Evolutionary conservation across 352 stramenopile species (phyloP).

Genomic region (Sclerospora graminicola): DNA sequence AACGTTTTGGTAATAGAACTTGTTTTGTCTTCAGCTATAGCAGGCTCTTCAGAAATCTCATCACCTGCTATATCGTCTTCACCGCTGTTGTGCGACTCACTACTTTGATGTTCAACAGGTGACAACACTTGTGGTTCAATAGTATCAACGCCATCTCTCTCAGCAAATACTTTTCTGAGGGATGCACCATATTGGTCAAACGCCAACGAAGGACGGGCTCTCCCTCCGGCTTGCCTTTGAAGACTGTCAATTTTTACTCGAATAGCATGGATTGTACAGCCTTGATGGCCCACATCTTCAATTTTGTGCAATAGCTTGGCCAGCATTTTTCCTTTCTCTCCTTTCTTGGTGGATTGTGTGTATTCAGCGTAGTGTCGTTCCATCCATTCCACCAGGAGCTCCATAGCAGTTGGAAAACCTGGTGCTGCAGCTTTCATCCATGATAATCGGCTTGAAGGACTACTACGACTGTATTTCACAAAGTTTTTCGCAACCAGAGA

Average conservation of each 20-base stretch:
- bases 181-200: slow-evolving; percentile 13
- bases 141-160: slow-evolving; percentile 1
- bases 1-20: neutral
- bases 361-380: slow-evolving; percentile 9
- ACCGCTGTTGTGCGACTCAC: slow-evolving; percentile 5
- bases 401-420: slow-evolving; percentile 12
- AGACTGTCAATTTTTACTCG: slow-evolving; percentile 24
- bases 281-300: slow-evolving; percentile 9
- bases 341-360: slow-evolving; percentile 18
- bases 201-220: slow-evolving; percentile 10
- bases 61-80: slow-evolving; percentile 2
- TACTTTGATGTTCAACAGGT: slow-evolving; percentile 1
- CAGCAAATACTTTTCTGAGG: slow-evolving; percentile 14
- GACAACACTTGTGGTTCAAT: neutral
- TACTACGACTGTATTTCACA: slow-evolving; percentile 7
- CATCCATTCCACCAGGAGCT: slow-evolving; percentile 18
- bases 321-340: slow-evolving; percentile 19
- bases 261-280: slow-evolving; percentile 19
- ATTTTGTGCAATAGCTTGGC: slow-evolving; percentile 12
- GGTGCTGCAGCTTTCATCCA: slow-evolving; percentile 18
- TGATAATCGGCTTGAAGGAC: slow-evolving; percentile 7
- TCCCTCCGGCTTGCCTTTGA: slow-evolving; percentile 16
- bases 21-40: neutral
- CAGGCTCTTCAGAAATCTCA: neutral
- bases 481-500: slow-evolving; percentile 1